Base-by-base conservation (phyloP, 2,329 filamentous ascomycete genomes). In the Pestalotiopsis fici region DNA sequence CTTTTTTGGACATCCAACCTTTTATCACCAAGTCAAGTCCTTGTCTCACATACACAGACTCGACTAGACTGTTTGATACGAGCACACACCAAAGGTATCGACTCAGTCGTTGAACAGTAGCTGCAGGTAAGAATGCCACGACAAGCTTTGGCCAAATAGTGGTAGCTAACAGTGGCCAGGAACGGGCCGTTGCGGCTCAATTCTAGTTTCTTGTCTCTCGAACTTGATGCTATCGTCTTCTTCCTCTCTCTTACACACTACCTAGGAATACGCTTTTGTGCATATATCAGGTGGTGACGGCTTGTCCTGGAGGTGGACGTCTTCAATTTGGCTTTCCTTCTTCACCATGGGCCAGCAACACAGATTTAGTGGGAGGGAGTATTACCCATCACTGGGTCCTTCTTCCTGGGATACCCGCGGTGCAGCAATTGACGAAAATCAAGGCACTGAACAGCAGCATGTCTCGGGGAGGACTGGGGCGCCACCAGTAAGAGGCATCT, bases 301-400 rank as follows among this genome's bases (percentile, higher is more conserved):
- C 18, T 18, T 50, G 43, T 50, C 43, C 18, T 50, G 43, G 43
- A 50, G 43, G 43, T 50, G 43, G 43, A 23, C 43, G 18, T 2
- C 5, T n/a, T 47, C 9, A n/a, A 21, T n/a, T 50, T 50, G 43
- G 9, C 18, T 50, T 50, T n/a, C 43, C 5, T 7, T 21, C 21
- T n/a, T 50, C 43, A 50, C 9, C 43, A 62, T 62, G 59, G 59
- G 59, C 18, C 59, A 62, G 21, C 59, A 62, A 47, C 31, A 62
- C 59, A 62, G 59, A n/a, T 62, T 62, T 12, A 47, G 37, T 27
- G 47, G 59, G 39, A 62, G 59, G 39, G 59, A 62, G 37, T 47
- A 50, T 21, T 62, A 62, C 59, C 35, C 59, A 21, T 5, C 25
- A 4, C 18, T 62, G 59, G 59, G 59, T 6, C 31, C 31, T 18